Base-by-base conservation (phyloP, 257 asterid genomes). In the Plectranthus barbatus region DNA sequence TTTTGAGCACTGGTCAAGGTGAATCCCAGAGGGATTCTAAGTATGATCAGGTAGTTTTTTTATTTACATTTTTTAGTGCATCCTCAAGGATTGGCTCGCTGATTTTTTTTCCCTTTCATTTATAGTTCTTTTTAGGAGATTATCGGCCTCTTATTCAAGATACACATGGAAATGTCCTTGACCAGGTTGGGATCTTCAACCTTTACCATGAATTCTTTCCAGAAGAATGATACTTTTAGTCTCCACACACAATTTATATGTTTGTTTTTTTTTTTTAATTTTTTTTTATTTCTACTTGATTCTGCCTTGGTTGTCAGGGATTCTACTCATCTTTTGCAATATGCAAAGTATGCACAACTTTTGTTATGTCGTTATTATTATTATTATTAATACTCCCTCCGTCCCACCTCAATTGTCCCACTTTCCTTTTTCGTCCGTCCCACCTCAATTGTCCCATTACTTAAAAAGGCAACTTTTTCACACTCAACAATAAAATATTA, bases 71-170 rank as follows among this genome's bases (percentile, higher is more conserved):
- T 60, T 62, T 58, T 33, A 52, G 50, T 69, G 52, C 52, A n/a
- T 69, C 40, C 52, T 34, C n/a, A n/a, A n/a, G 21, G 24, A 23
- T 39, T 68, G 60, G 48, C 60, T 63, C 48, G 34, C 65, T 77
- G 40, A 60, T 68, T 31, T 72, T 34, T 26, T 71, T 26, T n/a
- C n/a, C n/a, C 73, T 80, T 55, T 72, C 74, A 52, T 72, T 21
- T 40, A 74, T 92, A 92, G 99, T 92, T 92, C 76, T 92, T 92
- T 71, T 76, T 92, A 49, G 99, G 99, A 59, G 99, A 92, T 63
- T 92, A 86, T 76, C 92, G 99, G 46, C 99, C 99, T 61, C 95
- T 89, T 56, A 74, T 86, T 75, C 97, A 89, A 69, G 99, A 92
- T 73, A 72, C 95, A 45, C 88, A 84, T 58, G 99, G 96, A 67